Evolutionary conservation across 2,329 filamentous ascomycete genomes (phyloP), one percentile per base, ranked within the genome.

Genomic region (Monilinia vaccinii-corymbosi): DNA sequence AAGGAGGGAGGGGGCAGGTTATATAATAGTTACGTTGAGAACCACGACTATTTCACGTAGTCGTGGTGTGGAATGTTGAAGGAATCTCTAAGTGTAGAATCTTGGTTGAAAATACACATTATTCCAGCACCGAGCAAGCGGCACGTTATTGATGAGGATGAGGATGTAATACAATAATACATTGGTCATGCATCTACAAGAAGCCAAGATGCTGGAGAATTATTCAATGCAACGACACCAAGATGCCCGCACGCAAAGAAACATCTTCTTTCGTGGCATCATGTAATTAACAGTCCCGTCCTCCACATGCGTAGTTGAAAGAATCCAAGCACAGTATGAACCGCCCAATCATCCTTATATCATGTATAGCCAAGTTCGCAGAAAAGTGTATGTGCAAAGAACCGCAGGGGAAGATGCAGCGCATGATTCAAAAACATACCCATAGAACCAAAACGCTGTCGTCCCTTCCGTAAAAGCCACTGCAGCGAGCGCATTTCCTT

Each of bases 151-250:
- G 25, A 28, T 28, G 3, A 28, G 25, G 25, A 28, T 28, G 25
- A 28, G 25, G 25, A 28, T 28, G 25, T 3, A 6, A 28, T 31
- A 25, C 3, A 11, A 10, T 48, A 31, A 3, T 48, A 16, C 18
- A n/a, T 0, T 32, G 4, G 3, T 21, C 10, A 13, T 31, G 2
- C 2, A 32, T 9, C 10, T 32, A 9, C 1, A 31, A 32, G 1
- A 32, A 0, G 9, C 8, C 25, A n/a, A 8, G n/a, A 47, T 7
- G 4, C 6, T 4, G 7, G 10, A 3, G 7, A 2, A 9, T 11
- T 47, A 11, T 31, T 5, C n/a, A 2, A n/a, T n/a, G 4, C 11
- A n/a, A 48, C 10, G 28, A 32, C 21, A 48, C 32, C 13, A n/a
- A 0, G 9, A 10, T 42, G n/a, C 18, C 8, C 0, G 1, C 14